Evolutionary conservation across 495 filamentous ascomycete species (phyloP).

Genomic region (Letharia lupina): DNA sequence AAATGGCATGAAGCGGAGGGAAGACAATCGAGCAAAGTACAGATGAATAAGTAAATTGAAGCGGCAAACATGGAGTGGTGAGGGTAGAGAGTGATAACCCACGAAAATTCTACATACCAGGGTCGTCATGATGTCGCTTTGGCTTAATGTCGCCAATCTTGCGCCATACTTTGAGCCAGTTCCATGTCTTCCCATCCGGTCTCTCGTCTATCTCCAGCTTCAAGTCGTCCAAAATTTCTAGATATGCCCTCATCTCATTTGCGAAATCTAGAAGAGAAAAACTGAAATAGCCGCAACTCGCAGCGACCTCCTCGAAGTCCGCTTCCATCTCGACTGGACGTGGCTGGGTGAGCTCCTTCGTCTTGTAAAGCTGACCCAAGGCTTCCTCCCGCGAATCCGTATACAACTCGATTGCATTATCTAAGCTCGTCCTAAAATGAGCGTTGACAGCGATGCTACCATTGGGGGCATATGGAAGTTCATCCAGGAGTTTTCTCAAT

Average conservation of each 20-base stretch:
- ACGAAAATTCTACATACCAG: constrained; percentile 20
- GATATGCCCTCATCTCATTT: constrained; percentile 72
- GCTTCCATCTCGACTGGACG: constrained; percentile 68
- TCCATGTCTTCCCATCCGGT: constrained; percentile 58
- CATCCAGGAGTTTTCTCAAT: constrained; percentile 75
- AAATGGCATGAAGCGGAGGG: not conserved
- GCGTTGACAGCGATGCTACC: constrained; percentile 65
- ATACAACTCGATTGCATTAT: constrained; percentile 72
- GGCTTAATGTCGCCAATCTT: constrained; percentile 20
- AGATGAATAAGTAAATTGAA: not conserved
- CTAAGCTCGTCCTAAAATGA: constrained; percentile 67
- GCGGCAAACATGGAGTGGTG: not conserved
- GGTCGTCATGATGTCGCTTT: constrained; percentile 8
- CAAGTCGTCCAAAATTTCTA: constrained; percentile 78
- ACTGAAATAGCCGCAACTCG: constrained; percentile 90
- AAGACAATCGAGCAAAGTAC: not conserved
- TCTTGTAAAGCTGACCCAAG: constrained; percentile 67
- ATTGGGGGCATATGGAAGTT: constrained; percentile 67
- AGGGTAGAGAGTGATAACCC: not conserved
- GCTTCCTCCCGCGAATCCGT: constrained; percentile 63
- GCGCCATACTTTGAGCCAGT: constrained; percentile 79
- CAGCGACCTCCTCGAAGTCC: constrained; percentile 92
- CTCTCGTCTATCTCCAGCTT: constrained; percentile 56
- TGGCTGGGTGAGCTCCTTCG: constrained; percentile 56
- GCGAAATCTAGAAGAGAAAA: constrained; percentile 84